Base-by-base conservation (phyloP, 345 rosid genomes). In the Hibiscus trionum region DNA sequence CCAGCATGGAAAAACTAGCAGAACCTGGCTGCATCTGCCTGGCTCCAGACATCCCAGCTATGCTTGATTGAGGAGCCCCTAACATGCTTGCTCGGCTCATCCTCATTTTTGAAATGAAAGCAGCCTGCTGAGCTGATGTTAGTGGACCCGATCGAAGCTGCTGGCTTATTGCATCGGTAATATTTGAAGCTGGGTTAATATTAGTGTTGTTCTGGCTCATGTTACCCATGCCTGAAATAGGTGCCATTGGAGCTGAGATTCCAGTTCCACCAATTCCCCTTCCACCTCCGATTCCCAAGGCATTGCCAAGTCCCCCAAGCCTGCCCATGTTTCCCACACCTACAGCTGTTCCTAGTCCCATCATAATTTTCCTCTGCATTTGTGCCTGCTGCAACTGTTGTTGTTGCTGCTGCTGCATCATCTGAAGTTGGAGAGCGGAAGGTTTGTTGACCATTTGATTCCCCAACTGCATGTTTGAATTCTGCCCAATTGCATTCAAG, bases 191-290 rank as follows among this genome's bases (percentile, higher is more conserved):
- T 24, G 87, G 90, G 70, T 82, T 73, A 67, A 85, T 72, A 80
- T 84, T 87, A 84, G 90, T 64, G 17, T 84, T 75, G 74, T 84
- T 94, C 81, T 89, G 97, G 53, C 90, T 84, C 70, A 85, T 77
- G 77, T 82, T 88, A 63, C 82, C 84, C 39, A 87, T 81, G 66
- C 87, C 87, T 37, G 96, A 71, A 35, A 86, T 79, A 64, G 90
- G 60, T 0, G 85, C 64, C 95, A 91, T 83, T n/a, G 96, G 81
- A 55, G 93, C 87, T 50, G 97, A 86, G 49, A 85, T 89, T 74
- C 93, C 93, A 6, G 84, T 37, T 62, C 87, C 96, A 42, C 86
- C 87, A 49, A 88, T 80, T 64, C 96, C 96, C 81, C 94, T 81
- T 35, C 80, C 79, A 69, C 89, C 86, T 74, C 88, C 91, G 74